A percentile compares a stretch with the other conserved stretches of the same genome.
Evolutionary conservation across 2,329 filamentous ascomycete genomes (phyloP).

Genomic region (Chrysoporthe puriensis): DNA sequence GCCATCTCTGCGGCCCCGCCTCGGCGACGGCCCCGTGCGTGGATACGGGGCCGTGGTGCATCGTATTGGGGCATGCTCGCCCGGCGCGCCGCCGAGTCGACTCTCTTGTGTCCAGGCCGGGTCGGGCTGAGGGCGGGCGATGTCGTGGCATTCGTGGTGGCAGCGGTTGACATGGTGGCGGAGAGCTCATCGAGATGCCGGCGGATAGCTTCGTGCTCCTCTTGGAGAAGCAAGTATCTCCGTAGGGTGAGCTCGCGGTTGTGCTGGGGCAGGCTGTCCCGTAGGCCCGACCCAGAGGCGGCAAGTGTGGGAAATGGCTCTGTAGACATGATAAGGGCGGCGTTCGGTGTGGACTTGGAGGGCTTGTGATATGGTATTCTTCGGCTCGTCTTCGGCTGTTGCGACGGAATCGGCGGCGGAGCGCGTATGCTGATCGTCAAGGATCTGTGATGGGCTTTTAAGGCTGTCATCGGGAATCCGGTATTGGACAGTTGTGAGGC

Average conservation of each 20-base stretch:
- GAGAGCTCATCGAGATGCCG: slow-evolving; percentile 55
- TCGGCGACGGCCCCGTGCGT: slow-evolving; percentile 35
- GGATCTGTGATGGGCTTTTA: slow-evolving; percentile 27
- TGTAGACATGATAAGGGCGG: slow-evolving; percentile 19
- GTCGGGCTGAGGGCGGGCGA: slow-evolving; percentile 31
- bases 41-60: slow-evolving; percentile 33
- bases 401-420: slow-evolving; percentile 15
- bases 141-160: slow-evolving; percentile 45
- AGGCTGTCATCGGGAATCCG: slow-evolving; percentile 27
- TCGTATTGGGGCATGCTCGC: slow-evolving; percentile 28
- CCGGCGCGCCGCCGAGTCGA: slow-evolving; percentile 27
- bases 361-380: slow-evolving; percentile 24
- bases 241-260: slow-evolving; percentile 54
- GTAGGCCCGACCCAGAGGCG: neutral
- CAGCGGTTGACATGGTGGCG: slow-evolving; percentile 41
- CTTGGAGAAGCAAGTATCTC: slow-evolving; percentile 57
- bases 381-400: slow-evolving; percentile 10
- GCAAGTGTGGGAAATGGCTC: slow-evolving; percentile 8
- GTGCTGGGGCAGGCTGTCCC: slow-evolving; percentile 34
- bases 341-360: slow-evolving; percentile 26
- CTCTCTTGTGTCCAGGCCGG: slow-evolving; percentile 26
- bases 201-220: slow-evolving; percentile 57
- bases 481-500: neutral
- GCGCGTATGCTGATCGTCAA: slow-evolving; percentile 28
- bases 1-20: slow-evolving; percentile 33